phyloP scores from a whole-genome alignment of 1,139 yeast species.

The Pneumocystis sp. region DNA sequence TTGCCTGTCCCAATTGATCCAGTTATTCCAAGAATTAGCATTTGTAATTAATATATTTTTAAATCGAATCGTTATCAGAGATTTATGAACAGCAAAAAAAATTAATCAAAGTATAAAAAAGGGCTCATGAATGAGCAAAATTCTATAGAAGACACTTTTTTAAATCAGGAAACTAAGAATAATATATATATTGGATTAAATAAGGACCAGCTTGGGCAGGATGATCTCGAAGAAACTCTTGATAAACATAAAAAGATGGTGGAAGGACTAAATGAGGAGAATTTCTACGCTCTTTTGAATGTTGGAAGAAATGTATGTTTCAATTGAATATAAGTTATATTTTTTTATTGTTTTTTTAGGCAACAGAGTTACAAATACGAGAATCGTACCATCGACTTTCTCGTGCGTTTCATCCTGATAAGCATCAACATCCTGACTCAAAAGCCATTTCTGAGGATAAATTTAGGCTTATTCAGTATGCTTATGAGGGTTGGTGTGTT shows the following conservation, averaged over 20 bases:
- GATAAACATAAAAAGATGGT: neutral
- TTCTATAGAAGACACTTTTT: neutral
- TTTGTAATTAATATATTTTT: neutral
- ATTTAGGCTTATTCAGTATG: conserved; percentile 6
- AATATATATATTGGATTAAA: neutral
- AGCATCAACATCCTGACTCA: conserved; percentile 3
- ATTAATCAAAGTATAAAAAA: neutral
- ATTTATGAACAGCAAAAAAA: neutral
- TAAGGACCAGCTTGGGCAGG: neutral
- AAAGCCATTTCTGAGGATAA: conserved; percentile 5
- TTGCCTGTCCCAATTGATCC: conserved; percentile 1
- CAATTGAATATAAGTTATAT: neutral
- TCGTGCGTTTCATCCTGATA: conserved; percentile 11
- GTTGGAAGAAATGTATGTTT: neutral
- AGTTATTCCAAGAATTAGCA: neutral
- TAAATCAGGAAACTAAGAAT: neutral
- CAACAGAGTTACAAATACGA: conserved; percentile 9
- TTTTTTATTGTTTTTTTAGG: conserved; percentile 2
- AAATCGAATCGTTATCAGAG: neutral
- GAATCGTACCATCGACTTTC: conserved; percentile 9
- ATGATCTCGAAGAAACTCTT: neutral
- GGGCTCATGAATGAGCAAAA: neutral
- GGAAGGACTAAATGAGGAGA: neutral
- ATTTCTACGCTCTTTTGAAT: neutral
- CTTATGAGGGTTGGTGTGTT: neutral